Evolutionary conservation across 129 eudicot genomes (phyloP).

Genomic region (Escallonia rubra): DNA sequence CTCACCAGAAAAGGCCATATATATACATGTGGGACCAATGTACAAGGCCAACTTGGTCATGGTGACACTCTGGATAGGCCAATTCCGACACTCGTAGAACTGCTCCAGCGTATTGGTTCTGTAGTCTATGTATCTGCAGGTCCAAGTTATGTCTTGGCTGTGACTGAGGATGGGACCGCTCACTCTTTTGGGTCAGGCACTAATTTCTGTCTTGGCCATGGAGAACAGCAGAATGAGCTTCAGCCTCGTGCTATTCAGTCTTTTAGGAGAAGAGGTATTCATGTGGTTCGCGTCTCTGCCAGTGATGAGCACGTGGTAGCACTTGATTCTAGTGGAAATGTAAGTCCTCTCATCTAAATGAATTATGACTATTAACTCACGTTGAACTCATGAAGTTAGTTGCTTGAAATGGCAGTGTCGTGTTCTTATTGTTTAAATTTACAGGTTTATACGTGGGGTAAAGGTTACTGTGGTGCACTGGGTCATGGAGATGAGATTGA

Average conservation of each 20-base stretch:
- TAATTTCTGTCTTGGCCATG: conserved; percentile 95
- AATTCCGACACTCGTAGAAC: conserved; percentile 56
- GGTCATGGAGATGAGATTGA: conserved; percentile 96
- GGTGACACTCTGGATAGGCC: conserved; percentile 76
- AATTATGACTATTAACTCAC: neutral
- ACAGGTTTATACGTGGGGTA: conserved; percentile 98
- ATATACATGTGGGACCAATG: conserved; percentile 82
- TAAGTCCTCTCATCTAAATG: conserved; percentile 17
- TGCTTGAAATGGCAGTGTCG: neutral
- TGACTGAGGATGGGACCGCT: conserved; percentile 62
- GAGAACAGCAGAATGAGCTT: conserved; percentile 79
- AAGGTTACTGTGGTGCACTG: conserved; percentile 97
- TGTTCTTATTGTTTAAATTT: neutral
- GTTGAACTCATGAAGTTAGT: neutral
- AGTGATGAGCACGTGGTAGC: conserved; percentile 97
- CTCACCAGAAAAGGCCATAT: conserved; percentile 73
- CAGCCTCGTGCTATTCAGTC: conserved; percentile 65
- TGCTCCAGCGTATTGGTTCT: conserved; percentile 39
- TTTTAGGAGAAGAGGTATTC: conserved; percentile 68
- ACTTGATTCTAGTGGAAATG: conserved; percentile 85
- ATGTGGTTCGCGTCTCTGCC: conserved; percentile 71
- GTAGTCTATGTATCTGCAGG: conserved; percentile 73
- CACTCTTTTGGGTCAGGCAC: conserved; percentile 83
- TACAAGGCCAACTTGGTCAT: conserved; percentile 92
- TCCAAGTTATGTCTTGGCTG: conserved; percentile 72